Evolutionary conservation across 1,139 yeast genomes (phyloP).

Genomic region (Candida sanyaensis): DNA sequence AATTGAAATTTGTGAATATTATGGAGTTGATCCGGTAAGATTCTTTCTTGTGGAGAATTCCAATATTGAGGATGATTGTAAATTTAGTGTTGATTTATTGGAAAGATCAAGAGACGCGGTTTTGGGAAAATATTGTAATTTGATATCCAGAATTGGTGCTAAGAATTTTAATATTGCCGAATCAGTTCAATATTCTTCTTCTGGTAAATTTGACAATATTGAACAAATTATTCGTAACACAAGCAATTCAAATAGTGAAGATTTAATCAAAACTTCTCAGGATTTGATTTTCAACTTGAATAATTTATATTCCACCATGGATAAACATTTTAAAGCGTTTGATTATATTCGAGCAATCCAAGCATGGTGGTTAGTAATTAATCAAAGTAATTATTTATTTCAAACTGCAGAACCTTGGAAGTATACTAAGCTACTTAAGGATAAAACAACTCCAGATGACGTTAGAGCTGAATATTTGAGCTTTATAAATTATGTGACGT

Average conservation of each 20-base stretch:
- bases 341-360: slow-evolving; percentile 62
- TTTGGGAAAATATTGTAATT: slow-evolving; percentile 82
- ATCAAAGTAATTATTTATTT: slow-evolving; percentile 64
- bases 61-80: slow-evolving; percentile 73
- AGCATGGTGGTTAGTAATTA: slow-evolving; percentile 62
- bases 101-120: slow-evolving; percentile 61
- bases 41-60: slow-evolving; percentile 80
- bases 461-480: slow-evolving; percentile 19
- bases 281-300: slow-evolving; percentile 23
- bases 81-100: slow-evolving; percentile 66
- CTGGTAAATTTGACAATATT: slow-evolving; percentile 26
- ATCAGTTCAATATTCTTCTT: slow-evolving; percentile 30
- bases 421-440: slow-evolving; percentile 27
- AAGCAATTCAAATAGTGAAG: slow-evolving; percentile 2
- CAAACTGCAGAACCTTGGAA: slow-evolving; percentile 66
- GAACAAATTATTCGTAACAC: slow-evolving; percentile 20
- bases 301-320: slow-evolving; percentile 32
- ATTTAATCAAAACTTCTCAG: slow-evolving; percentile 18
- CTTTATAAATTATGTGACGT: slow-evolving; percentile 55
- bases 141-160: slow-evolving; percentile 74
- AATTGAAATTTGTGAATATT: slow-evolving; percentile 52
- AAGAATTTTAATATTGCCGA: slow-evolving; percentile 61
- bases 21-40: slow-evolving; percentile 75
- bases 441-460: slow-evolving; percentile 25
- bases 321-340: slow-evolving; percentile 43